phyloP scores from a whole-genome alignment of 768 basidiomycete genomes.

The Serendipita vermifera region DNA sequence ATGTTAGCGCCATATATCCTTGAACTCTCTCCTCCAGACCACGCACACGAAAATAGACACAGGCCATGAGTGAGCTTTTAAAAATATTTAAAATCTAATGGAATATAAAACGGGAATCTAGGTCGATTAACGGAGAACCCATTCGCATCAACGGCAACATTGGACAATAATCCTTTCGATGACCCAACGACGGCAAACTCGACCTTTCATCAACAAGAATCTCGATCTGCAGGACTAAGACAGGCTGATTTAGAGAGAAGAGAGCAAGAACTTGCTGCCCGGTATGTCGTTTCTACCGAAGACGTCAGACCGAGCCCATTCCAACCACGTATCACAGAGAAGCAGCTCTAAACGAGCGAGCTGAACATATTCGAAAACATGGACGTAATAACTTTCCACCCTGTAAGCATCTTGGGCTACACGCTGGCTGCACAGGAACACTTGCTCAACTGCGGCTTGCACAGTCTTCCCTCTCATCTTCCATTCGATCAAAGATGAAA shows the following conservation, averaged over 20 bases:
- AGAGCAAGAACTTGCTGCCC: conserved; percentile 66
- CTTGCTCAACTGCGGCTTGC: background rate
- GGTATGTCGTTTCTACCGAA: too few relatives aligned
- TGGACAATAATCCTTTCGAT: conserved; percentile 82
- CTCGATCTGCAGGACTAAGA: conserved; percentile 19
- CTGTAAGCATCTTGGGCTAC: conserved; percentile 38
- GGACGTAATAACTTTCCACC: conserved; percentile 92
- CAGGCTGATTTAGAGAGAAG: conserved; percentile 59
- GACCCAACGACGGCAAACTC: conserved; percentile 46
- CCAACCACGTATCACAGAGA: conserved; percentile 41
- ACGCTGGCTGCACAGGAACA: conserved; percentile 15
- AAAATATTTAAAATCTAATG: too few relatives aligned
- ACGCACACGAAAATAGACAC: too few relatives aligned
- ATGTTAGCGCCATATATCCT: too few relatives aligned
- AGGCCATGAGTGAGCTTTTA: conserved; percentile 8
- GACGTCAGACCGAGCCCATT: too few relatives aligned
- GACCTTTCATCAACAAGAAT: conserved; percentile 19
- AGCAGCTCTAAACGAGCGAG: conserved; percentile 14
- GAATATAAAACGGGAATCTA: too few relatives aligned
- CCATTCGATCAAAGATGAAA: conserved; percentile 85
- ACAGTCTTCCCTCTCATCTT: conserved; percentile 88
- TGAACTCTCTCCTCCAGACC: too few relatives aligned
- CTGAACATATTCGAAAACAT: conserved; percentile 54
- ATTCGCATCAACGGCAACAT: conserved; percentile 71
- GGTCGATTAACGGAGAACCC: conserved; percentile 43